Base-by-base conservation (phyloP, 441 rosid genomes). In the Erodium trifolium region DNA sequence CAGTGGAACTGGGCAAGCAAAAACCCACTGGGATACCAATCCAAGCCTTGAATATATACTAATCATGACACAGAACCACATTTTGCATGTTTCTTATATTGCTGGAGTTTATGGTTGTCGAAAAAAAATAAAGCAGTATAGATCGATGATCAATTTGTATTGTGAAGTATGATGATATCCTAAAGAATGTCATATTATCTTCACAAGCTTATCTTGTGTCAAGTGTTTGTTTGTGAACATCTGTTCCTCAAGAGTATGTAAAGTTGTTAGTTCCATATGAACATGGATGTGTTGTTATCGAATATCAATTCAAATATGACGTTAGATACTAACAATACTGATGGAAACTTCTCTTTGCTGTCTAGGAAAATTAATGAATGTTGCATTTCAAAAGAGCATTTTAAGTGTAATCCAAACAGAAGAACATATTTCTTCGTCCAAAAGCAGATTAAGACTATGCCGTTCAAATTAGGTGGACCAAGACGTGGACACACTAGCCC, bases 1-100 rank as follows among this genome's bases (percentile, higher is more conserved):
- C 94, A 88, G 60, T 86, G 94, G 94, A 86, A 84, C 45, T 88
- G 94, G 94, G 90, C 84, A 16, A 75, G 79, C 73, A 82, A 77
- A 23, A 82, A 86, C 67, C 91, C 90, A 73, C 77, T 78, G 87
- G 91, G 94, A 53, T 88, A 81, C 78, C 86, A 79, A 51, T 72
- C 82, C 37, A 79, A 85, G 76, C 82, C 85, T 70, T 86, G 81
- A 80, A 70, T 47, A 23, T 23, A 23, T 23, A 23, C 27, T 23
- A 23, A 29, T 12, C n/a, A 17, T 68, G 65, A 43, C 67, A 17
- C 70, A 64, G 10, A 65, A 63, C 39, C 4, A n/a, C 27, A 23
- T 23, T 12, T 3, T 13, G 66, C n/a, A 16, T 37, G 29, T 6
- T 23, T 23, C 27, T 23, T 23, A 23, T 23, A 43, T 43, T 43